Percentiles rank a stretch among this genome's conserved stretches.
Conservation (phyloP, 345 rosid species). For the Mallotus nudiflorus region DNA sequence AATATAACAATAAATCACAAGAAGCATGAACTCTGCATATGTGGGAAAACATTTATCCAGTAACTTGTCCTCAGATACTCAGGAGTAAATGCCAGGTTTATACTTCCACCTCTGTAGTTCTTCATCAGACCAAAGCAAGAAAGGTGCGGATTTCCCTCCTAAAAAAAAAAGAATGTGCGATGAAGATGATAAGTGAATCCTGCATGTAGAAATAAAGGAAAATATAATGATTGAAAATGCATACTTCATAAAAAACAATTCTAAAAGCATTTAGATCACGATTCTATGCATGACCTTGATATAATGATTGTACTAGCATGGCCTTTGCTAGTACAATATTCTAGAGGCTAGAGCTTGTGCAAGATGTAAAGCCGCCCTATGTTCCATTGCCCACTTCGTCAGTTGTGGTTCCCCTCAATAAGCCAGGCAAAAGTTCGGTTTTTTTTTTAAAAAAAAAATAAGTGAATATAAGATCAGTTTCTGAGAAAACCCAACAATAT, state of each 20-base stretch:
- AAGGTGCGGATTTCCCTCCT: conserved; percentile 89
- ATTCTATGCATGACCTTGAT: conserved; percentile 76
- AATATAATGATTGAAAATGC: conserved; percentile 11
- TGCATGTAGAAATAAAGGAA: not conserved
- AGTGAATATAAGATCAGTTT: conserved; percentile 21
- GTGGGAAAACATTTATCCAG: not conserved
- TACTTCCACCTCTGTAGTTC: conserved; percentile 91
- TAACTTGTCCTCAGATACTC: conserved; percentile 84
- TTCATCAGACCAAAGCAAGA: conserved; percentile 98
- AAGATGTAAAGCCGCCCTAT: conserved; percentile 86
- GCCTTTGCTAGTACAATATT: too few species aligned
- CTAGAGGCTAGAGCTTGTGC: too few species aligned
- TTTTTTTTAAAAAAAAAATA: not conserved
- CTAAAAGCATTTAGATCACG: conserved; percentile 97
- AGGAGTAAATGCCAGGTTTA: conserved; percentile 89
- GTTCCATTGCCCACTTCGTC: conserved; percentile 99
- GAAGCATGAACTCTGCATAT: not conserved
- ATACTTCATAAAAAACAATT: conserved; percentile 67
- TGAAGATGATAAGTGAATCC: not conserved
- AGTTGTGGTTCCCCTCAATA: conserved; percentile 87
- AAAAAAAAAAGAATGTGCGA: conserved; percentile 13
- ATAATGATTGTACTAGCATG: too few species aligned
- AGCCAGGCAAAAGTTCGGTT: not conserved
- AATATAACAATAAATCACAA: too few species aligned
- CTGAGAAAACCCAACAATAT: not conserved